Conservation (phyloP, 345 rosid genomes). For the Melaleuca alternifolia region DNA sequence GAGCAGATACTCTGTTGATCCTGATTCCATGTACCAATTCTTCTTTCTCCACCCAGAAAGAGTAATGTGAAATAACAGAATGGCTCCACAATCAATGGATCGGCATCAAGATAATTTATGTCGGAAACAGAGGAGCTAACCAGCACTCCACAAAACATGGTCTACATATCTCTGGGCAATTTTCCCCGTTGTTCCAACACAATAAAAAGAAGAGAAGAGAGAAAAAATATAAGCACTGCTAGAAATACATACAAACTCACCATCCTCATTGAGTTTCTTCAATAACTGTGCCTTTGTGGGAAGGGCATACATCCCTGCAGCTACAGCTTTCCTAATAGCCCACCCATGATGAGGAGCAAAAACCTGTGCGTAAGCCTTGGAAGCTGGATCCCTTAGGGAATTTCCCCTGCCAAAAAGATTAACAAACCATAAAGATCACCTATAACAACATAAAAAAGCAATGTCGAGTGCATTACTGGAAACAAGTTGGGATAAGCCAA, state of each 20-base stretch:
- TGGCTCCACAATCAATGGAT: neutral
- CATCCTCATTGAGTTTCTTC: slow-evolving; percentile 74
- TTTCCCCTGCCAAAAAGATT: slow-evolving; percentile 38
- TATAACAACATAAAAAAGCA: neutral
- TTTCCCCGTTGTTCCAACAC: neutral
- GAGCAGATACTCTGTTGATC: neutral
- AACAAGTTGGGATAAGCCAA: neutral
- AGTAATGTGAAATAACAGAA: neutral
- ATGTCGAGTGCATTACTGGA: neutral
- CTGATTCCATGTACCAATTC: neutral
- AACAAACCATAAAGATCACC: neutral
- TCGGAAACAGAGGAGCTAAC: neutral
- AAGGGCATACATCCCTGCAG: slow-evolving; percentile 90
- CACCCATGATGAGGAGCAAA: slow-evolving; percentile 95
- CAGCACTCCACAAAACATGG: neutral
- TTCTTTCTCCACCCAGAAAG: neutral
- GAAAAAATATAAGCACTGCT: neutral
- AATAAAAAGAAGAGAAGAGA: neutral
- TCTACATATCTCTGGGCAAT: neutral
- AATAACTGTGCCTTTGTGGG: slow-evolving; percentile 78
- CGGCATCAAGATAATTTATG: neutral
- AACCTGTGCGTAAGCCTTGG: slow-evolving; percentile 86
- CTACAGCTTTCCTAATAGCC: slow-evolving; percentile 87
- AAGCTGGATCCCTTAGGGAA: slow-evolving; percentile 77
- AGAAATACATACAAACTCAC: slow-evolving; percentile 29